Percentiles rank a stretch among this genome's conserved stretches.
These are phyloP conservation scores for Mortierella alpina DNA, from an alignment of 192 early-diverging fungal species.

Conservation along the genomic window DNA sequence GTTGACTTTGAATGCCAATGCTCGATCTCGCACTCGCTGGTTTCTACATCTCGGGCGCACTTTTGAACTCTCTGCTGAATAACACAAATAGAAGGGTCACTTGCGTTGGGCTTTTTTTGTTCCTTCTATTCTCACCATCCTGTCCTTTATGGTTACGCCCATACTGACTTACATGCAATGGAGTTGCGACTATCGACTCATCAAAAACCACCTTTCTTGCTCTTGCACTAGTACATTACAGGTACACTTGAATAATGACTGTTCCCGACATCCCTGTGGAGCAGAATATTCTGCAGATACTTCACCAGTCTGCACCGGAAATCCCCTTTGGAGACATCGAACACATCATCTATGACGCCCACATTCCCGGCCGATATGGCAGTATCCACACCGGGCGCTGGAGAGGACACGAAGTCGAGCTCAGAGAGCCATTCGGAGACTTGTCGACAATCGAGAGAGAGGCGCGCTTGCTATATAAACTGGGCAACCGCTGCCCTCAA, in stretches of 20 bases:
- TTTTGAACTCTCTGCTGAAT: too few relatives aligned
- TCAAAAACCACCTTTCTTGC: too few relatives aligned
- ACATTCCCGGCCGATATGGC: conserved; percentile 41
- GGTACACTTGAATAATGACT: conserved; percentile 16
- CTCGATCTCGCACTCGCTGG: too few relatives aligned
- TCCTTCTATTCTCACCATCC: background rate
- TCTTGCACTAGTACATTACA: too few relatives aligned
- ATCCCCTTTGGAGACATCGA: conserved; percentile 41
- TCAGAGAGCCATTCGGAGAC: conserved; percentile 47
- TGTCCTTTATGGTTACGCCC: too few relatives aligned
- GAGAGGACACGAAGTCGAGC: conserved; percentile 34
- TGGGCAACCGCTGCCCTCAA: conserved; percentile 28
- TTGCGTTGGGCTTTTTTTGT: too few relatives aligned
- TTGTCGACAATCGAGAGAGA: conserved; percentile 37
- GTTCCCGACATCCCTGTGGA: conserved; percentile 26
- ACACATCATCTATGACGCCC: conserved; percentile 37
- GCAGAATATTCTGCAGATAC: conserved; percentile 25
- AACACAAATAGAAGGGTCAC: too few relatives aligned
- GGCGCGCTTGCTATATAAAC: conserved; percentile 45
- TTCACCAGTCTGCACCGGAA: conserved; percentile 38
- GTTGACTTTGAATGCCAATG: too few relatives aligned
- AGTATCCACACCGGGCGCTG: conserved; percentile 47
- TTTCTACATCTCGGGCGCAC: too few relatives aligned
- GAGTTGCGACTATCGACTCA: too few relatives aligned
- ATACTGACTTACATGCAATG: too few relatives aligned